Percentiles rank a stretch among this genome's conserved stretches.
Evolutionary conservation across 306 rosid genomes (phyloP).

Genomic region (Dryas drummondii): DNA sequence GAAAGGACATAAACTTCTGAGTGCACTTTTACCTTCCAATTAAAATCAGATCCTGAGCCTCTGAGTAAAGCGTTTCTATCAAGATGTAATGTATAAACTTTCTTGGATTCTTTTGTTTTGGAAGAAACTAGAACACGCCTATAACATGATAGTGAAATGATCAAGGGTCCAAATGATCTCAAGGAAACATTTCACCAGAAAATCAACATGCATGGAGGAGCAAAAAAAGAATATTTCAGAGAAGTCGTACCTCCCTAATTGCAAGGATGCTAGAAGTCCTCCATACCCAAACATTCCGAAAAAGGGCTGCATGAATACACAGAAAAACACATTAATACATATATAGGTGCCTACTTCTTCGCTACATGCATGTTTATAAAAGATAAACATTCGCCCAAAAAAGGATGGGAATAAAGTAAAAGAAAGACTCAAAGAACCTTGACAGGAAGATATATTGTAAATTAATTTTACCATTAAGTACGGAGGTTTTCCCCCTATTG

Average conservation of each 20-base stretch:
- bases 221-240: neutral
- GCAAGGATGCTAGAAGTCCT: slow-evolving; percentile 66
- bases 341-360: neutral
- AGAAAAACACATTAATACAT: neutral
- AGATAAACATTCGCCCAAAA: neutral
- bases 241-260: slow-evolving; percentile 52
- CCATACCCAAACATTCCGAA: slow-evolving; percentile 79
- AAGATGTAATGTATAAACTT: slow-evolving; percentile 44
- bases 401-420: neutral
- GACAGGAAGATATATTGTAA: neutral
- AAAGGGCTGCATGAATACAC: slow-evolving; percentile 47
- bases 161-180: neutral
- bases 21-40: slow-evolving; percentile 51
- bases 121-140: slow-evolving; percentile 57
- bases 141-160: slow-evolving; percentile 7
- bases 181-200: neutral
- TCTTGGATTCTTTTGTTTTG: slow-evolving; percentile 41
- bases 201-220: neutral
- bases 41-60: slow-evolving; percentile 26
- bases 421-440: neutral
- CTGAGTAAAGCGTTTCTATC: slow-evolving; percentile 54
- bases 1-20: slow-evolving; percentile 9
- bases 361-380: neutral
- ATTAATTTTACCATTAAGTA: slow-evolving; percentile 42
- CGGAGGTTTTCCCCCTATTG: slow-evolving; percentile 59